Evolutionary conservation across 805 yeast genomes (phyloP).

Genomic region (Candida cerambycidarum): DNA sequence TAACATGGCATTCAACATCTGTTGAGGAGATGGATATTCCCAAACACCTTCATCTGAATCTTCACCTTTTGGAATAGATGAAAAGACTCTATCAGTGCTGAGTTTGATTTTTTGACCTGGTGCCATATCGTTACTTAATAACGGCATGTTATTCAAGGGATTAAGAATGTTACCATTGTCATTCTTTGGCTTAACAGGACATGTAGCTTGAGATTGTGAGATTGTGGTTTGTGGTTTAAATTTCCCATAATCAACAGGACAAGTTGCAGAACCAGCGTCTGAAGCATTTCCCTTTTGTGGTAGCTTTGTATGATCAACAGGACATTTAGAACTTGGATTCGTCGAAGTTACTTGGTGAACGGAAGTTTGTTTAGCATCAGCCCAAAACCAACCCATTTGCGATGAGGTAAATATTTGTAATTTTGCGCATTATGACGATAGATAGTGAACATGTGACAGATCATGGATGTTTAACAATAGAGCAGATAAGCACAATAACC

Average conservation of each 20-base stretch:
- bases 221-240: no score
- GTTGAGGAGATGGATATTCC: conserved; percentile 99
- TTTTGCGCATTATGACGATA: conserved; percentile 6
- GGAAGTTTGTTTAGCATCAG: no score
- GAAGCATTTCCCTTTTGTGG: no score
- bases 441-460: no score
- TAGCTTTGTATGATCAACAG: conserved; percentile 2
- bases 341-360: no score
- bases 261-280: no score
- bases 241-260: no score
- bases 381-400: conserved; percentile 94
- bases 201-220: background rate
- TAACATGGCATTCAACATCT: conserved; percentile 97
- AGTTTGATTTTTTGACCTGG: conserved; percentile 79
- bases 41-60: conserved; percentile 68
- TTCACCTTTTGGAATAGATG: conserved; percentile 85
- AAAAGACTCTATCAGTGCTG: conserved; percentile 80
- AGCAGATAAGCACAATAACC: no score
- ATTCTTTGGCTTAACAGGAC: conserved; percentile 27
- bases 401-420: conserved; percentile 5
- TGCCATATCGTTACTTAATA: conserved; percentile 60
- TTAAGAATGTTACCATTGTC: conserved; percentile 48
- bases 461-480: no score
- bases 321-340: conserved; percentile 4
- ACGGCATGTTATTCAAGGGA: conserved; percentile 90